These are phyloP conservation scores for Aristolochia californica DNA, from an alignment of 164 flowering plant genomes.

Conservation along the genomic window DNA sequence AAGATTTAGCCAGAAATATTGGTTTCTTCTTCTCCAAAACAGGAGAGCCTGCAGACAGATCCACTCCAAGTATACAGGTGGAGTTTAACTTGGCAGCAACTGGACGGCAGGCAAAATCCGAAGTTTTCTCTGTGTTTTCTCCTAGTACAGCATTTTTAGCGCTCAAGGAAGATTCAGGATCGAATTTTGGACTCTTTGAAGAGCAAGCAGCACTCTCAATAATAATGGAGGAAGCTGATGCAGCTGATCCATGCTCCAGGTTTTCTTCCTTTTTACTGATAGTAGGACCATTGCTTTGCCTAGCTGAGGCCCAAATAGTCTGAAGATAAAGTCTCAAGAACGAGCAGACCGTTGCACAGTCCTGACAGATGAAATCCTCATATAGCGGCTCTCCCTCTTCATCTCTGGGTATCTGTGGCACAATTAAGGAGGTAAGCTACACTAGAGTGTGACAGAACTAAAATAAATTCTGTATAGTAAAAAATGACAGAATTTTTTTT, in stretches of 20 bases:
- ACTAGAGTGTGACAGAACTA: too few relatives aligned
- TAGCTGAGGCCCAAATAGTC: conserved; percentile 33
- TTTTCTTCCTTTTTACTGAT: conserved; percentile 25
- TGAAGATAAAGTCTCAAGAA: conserved; percentile 66
- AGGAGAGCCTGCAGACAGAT: conserved; percentile 22
- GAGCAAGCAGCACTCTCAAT: conserved; percentile 16
- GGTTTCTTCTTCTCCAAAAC: conserved; percentile 36
- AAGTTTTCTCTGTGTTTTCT: conserved; percentile 21
- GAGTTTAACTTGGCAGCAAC: conserved; percentile 10
- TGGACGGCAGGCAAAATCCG: conserved; percentile 4
- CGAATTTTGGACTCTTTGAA: conserved; percentile 2
- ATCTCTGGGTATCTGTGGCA: conserved; percentile 76
- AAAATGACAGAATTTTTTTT: too few relatives aligned
- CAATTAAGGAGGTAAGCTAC: background rate
- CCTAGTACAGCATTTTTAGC: conserved; percentile 13
- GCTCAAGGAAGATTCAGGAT: conserved; percentile 9
- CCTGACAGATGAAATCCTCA: conserved; percentile 82
- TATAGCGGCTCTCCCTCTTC: conserved; percentile 86
- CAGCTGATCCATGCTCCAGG: conserved; percentile 20
- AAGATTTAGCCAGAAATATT: conserved; percentile 67
- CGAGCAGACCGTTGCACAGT: conserved; percentile 52
- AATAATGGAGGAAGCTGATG: conserved; percentile 21
- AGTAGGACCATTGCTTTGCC: conserved; percentile 17
- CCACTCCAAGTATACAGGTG: conserved; percentile 45
- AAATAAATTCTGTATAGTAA: too few relatives aligned